Percentiles rank a stretch among this genome's conserved stretches.
Evolutionary conservation across 768 basidiomycete genomes (phyloP).

Genomic region (Hericium rajendrae): DNA sequence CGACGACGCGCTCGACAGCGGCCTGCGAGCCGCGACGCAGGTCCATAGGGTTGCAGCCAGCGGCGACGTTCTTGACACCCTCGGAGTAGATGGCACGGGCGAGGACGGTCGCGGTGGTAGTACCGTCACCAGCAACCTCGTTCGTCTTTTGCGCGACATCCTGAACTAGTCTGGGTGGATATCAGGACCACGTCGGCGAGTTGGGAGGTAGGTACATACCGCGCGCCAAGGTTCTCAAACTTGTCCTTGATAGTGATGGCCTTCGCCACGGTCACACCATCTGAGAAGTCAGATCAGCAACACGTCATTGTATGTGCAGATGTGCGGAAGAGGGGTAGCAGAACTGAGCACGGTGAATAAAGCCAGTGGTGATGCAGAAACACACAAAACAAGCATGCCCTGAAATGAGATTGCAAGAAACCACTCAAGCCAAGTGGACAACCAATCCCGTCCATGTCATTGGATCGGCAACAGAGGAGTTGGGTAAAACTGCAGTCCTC

Average conservation of each 20-base stretch:
- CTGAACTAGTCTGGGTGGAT: conserved; percentile 63
- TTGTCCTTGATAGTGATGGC: conserved; percentile 91
- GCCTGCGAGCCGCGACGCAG: conserved; percentile 96
- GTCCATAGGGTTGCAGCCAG: conserved; percentile 99
- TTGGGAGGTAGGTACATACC: conserved; percentile 39
- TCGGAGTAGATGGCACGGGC: conserved; percentile 97
- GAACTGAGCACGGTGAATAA: not conserved
- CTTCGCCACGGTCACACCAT: conserved; percentile 98
- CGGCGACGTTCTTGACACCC: conserved; percentile 98
- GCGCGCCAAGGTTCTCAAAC: conserved; percentile 97
- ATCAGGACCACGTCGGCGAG: conserved; percentile 3
- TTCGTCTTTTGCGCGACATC: conserved; percentile 97
- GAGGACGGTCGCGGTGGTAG: conserved; percentile 94
- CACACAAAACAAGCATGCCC: no score
- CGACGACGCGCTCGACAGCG: conserved; percentile 85
- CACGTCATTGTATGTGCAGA: not conserved
- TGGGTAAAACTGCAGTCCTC: no score
- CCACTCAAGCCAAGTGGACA: no score
- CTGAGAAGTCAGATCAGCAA: conserved; percentile 25
- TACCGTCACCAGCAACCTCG: conserved; percentile 95
- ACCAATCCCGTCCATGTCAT: no score
- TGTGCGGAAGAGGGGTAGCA: not conserved
- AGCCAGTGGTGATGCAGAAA: no score
- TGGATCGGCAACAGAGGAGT: no score
- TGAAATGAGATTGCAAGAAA: no score